phyloP scores from a whole-genome alignment of 495 filamentous ascomycete genomes.

The Daldinia caldariorum region DNA sequence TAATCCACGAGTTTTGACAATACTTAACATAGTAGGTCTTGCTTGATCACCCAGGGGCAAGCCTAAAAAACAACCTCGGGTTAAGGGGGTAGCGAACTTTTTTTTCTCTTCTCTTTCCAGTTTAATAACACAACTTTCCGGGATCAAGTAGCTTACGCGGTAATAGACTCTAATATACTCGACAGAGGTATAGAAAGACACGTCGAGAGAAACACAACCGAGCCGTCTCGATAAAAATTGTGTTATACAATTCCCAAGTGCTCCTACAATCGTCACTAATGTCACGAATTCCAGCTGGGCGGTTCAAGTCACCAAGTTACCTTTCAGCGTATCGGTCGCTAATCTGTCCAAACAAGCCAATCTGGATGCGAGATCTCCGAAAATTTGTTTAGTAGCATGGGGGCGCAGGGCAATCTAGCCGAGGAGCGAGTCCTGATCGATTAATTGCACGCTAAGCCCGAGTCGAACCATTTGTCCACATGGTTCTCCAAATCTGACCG shows the following conservation, averaged over 20 bases:
- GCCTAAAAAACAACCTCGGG: neutral
- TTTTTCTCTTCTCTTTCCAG: neutral
- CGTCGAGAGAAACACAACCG: neutral
- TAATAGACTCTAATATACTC: neutral
- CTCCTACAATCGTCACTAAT: constrained; percentile 14
- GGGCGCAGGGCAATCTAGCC: constrained; percentile 44
- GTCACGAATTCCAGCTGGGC: constrained; percentile 11
- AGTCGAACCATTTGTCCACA: constrained; percentile 43
- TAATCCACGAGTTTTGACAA: neutral
- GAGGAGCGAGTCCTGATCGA: constrained; percentile 42
- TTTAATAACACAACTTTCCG: neutral
- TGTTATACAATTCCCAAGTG: neutral
- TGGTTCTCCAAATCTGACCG: constrained; percentile 46
- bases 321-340: constrained; percentile 39
- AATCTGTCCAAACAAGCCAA: constrained; percentile 44
- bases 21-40: neutral
- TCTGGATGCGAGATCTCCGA: constrained; percentile 47
- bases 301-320: constrained; percentile 32
- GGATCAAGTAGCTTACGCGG: neutral
- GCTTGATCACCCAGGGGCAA: neutral
- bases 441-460: constrained; percentile 43
- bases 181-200: neutral
- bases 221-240: constrained; percentile 1
- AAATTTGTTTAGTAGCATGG: constrained; percentile 38
- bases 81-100: neutral